Percentiles rank a stretch among this genome's conserved stretches.
Evolutionary conservation across 441 rosid species (phyloP).

Genomic region (Corymbia calophylla): DNA sequence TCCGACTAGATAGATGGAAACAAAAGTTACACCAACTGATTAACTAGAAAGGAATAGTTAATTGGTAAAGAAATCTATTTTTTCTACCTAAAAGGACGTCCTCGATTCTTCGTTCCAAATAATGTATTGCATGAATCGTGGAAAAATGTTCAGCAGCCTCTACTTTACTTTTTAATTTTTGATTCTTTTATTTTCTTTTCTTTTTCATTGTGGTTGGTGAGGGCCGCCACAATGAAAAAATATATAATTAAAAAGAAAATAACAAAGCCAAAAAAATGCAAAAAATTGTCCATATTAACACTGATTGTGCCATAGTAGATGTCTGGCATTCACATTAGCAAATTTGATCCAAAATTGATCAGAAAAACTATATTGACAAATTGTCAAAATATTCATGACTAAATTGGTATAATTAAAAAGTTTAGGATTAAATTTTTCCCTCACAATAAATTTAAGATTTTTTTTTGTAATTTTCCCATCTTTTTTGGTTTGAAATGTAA

Average conservation of each 20-base stretch:
- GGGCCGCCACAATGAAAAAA: neutral
- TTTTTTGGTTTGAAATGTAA: no score
- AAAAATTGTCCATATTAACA: fast-evolving
- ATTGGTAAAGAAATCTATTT: neutral
- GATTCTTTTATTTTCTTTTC: fast-evolving
- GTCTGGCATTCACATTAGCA: fast-evolving
- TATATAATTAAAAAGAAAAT: no score
- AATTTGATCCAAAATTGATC: neutral
- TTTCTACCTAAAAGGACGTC: neutral
- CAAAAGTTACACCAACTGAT: neutral
- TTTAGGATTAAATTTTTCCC: neutral
- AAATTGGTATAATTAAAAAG: no score
- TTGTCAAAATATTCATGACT: fast-evolving
- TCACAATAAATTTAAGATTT: neutral
- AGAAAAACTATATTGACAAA: fast-evolving
- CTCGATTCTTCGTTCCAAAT: neutral
- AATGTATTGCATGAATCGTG: neutral
- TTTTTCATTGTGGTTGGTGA: fast-evolving
- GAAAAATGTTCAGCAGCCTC: neutral
- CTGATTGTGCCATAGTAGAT: fast-evolving
- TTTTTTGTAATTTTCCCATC: neutral
- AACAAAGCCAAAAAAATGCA: no score
- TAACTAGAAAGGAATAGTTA: neutral
- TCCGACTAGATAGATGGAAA: neutral
- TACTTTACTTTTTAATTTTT: neutral